A percentile compares a stretch with the other conserved stretches of the same genome.
phyloP scores from a whole-genome alignment of 2,329 filamentous ascomycete species.

The Beauveria pseudobassiana region DNA sequence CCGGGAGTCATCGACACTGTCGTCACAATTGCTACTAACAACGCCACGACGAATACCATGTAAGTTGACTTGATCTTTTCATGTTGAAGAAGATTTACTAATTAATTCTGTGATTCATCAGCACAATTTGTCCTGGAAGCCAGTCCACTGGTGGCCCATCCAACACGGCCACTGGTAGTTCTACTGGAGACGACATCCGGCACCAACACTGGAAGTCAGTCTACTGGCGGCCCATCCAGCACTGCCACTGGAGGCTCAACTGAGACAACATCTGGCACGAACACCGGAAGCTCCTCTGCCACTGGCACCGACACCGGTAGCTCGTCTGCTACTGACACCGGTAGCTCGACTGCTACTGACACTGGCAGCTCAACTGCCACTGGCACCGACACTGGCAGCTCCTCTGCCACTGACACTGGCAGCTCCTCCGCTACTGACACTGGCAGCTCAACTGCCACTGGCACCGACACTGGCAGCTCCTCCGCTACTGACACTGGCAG shows the following conservation, averaged over 20 bases:
- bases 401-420: background rate
- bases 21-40: background rate
- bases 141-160: background rate
- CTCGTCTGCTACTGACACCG: background rate
- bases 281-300: background rate
- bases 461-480: background rate
- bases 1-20: conserved; percentile 1
- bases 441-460: background rate
- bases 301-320: background rate
- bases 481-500: background rate
- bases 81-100: background rate
- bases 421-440: too few relatives aligned
- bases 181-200: background rate
- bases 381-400: background rate
- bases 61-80: background rate
- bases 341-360: background rate
- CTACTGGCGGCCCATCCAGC: too few relatives aligned
- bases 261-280: too few relatives aligned
- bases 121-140: background rate
- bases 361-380: background rate
- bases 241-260: too few relatives aligned
- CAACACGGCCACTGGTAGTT: background rate
- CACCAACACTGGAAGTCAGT: too few relatives aligned
- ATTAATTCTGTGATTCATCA: background rate
- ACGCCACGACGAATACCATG: background rate